Evolutionary conservation across 257 asterid genomes (phyloP).

Genomic region (Mitragyna speciosa): DNA sequence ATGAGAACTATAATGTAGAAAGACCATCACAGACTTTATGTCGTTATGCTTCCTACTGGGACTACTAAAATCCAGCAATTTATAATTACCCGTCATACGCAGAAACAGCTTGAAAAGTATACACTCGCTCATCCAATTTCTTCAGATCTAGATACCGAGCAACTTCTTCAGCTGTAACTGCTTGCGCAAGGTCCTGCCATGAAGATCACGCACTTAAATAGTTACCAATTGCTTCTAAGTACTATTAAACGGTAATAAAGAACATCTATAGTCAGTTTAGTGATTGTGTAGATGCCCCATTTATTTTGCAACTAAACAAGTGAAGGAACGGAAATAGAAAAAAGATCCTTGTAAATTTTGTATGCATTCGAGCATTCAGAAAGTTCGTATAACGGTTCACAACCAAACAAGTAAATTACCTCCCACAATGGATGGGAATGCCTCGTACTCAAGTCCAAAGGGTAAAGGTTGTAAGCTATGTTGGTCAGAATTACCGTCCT

Average conservation of each 20-base stretch:
- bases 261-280: background rate
- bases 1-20: background rate
- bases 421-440: background rate
- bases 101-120: slow-evolving; percentile 65
- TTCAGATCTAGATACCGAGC: slow-evolving; percentile 71
- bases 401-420: background rate
- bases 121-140: slow-evolving; percentile 65
- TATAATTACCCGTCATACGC: slow-evolving; percentile 63
- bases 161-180: slow-evolving; percentile 71
- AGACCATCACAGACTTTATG: background rate
- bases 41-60: background rate
- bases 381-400: background rate
- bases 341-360: background rate
- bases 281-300: background rate
- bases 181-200: slow-evolving; percentile 68
- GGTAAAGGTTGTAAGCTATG: background rate
- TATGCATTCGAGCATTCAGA: background rate
- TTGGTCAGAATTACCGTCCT: background rate
- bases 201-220: slow-evolving; percentile 1
- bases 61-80: background rate
- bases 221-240: background rate
- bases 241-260: background rate
- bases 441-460: background rate
- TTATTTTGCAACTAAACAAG: background rate
- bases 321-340: background rate